A percentile compares a stretch with the other conserved stretches of the same genome.
Conservation (phyloP, 202 grass and related monocot species). For the Panicum virgatum region DNA sequence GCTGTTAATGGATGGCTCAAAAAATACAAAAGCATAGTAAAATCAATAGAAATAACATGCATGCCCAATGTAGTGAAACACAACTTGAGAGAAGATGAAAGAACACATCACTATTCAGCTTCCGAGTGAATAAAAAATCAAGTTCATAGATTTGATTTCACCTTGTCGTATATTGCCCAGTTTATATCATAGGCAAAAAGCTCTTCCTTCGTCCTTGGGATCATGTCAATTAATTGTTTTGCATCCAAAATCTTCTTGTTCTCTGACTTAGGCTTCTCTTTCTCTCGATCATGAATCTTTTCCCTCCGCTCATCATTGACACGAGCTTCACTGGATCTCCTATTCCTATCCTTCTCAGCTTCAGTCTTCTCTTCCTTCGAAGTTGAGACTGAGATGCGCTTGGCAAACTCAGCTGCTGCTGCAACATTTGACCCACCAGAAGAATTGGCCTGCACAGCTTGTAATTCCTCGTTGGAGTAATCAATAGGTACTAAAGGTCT, state of each 20-base stretch:
- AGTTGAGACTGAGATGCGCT: slow-evolving; percentile 72
- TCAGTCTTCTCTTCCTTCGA: slow-evolving; percentile 76
- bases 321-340: slow-evolving; percentile 58
- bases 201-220: slow-evolving; percentile 95
- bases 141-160: slow-evolving; percentile 33
- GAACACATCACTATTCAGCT: slow-evolving; percentile 1
- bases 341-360: slow-evolving; percentile 59
- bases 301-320: slow-evolving; percentile 52
- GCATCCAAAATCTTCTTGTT: slow-evolving; percentile 93
- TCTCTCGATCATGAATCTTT: slow-evolving; percentile 57
- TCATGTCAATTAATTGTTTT: slow-evolving; percentile 99
- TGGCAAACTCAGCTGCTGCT: slow-evolving; percentile 90
- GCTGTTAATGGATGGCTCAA: neutral
- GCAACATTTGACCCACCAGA: slow-evolving; percentile 44
- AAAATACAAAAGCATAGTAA: neutral
- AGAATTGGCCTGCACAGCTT: slow-evolving; percentile 67
- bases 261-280: slow-evolving; percentile 68
- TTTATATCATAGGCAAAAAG: slow-evolving; percentile 94
- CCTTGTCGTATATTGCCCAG: slow-evolving; percentile 96
- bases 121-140: slow-evolving; percentile 7
- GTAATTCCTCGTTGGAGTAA: slow-evolving; percentile 92
- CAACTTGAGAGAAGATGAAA: slow-evolving; percentile 6
- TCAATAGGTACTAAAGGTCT: slow-evolving; percentile 93
- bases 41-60: slow-evolving; percentile 10
- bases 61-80: slow-evolving; percentile 23